Evolutionary conservation across 2,329 filamentous ascomycete genomes (phyloP), one percentile per base, ranked within the genome.

Genomic region (Trichoderma arundinaceum): DNA sequence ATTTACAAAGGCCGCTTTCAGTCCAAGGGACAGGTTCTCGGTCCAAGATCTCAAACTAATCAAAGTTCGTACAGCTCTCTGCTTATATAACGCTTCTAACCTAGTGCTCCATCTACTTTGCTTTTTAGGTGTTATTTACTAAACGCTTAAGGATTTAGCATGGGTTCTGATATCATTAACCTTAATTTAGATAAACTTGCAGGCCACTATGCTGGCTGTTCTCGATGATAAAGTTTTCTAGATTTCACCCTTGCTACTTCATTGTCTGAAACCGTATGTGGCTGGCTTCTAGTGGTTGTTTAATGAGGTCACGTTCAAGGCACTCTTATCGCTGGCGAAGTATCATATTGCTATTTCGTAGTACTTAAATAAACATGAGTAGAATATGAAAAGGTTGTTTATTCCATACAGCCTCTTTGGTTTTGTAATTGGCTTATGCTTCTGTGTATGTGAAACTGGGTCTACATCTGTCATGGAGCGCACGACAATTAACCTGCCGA

Each of bases 391-490:
- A 38, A n/a, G n/a, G 22, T 38, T 60, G 57, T 32, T 39, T 41
- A 13, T 32, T 15, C 32, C 9, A 38, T 46, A 28, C 22, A 28
- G 22, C 22, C 19, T 19, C 19, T 56, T 38, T 59, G 28, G 19
- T 35, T n/a, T 59, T 43, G 17, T 48, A 35, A 17, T 59, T 38
- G 33, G 32, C 33, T n/a, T 39, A 38, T 46, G 17, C 43, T 49
- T 32, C 15, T 28, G 10, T 35, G 33, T 38, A 28, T 33, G 22
- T 28, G 38, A 60, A 49, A 41, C 44, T 60, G 33, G 57, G 49
- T 28, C 49, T 35, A 49, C 57, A 22, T 49, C 57, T 35, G 22
- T 35, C 57, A 60, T 60, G 57, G 57, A 60, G 19, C 46, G 22
- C 19, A 28, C 38, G 57, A 60, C 57, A 15, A 60, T 49, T 2